A percentile compares a stretch with the other conserved stretches of the same genome.
Conservation (phyloP, 768 basidiomycete genomes). For the Cubamyces lactineus region DNA sequence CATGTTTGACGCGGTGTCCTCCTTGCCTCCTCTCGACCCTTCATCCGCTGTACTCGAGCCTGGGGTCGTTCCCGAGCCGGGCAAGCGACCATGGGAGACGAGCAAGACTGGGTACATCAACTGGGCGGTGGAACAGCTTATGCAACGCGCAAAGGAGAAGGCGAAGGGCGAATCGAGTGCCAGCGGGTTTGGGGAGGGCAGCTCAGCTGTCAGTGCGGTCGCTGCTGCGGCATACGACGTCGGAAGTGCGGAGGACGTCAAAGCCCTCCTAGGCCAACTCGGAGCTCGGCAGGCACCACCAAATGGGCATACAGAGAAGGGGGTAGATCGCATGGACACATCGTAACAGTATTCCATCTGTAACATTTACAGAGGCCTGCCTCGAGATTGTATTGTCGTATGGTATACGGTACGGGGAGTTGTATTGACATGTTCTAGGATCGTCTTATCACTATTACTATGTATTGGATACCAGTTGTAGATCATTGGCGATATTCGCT, state of each 20-base stretch:
- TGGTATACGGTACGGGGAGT: neutral
- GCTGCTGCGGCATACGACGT: conserved; percentile 25
- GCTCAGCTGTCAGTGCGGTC: conserved; percentile 27
- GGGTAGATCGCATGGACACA: conserved; percentile 14
- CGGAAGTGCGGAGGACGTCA: conserved; percentile 28
- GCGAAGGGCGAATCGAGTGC: conserved; percentile 21
- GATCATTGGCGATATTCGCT: too few relatives aligned
- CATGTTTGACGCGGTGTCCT: conserved; percentile 52
- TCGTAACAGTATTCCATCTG: neutral
- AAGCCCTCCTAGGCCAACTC: conserved; percentile 23
- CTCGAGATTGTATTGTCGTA: neutral
- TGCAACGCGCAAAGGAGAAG: conserved; percentile 38
- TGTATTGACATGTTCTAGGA: too few relatives aligned
- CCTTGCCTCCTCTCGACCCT: conserved; percentile 45
- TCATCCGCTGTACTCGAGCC: conserved; percentile 20
- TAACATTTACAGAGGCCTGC: neutral
- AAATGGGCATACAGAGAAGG: neutral
- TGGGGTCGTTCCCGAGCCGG: conserved; percentile 47
- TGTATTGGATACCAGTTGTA: too few relatives aligned
- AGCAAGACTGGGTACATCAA: conserved; percentile 73
- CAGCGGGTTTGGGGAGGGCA: conserved; percentile 23
- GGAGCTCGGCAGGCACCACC: neutral
- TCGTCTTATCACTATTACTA: too few relatives aligned
- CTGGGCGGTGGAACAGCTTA: conserved; percentile 70
- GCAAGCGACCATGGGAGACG: conserved; percentile 80